phyloP scores from a whole-genome alignment of 1,284 basidiomycete genomes.

The Sporisorium graminicola region DNA sequence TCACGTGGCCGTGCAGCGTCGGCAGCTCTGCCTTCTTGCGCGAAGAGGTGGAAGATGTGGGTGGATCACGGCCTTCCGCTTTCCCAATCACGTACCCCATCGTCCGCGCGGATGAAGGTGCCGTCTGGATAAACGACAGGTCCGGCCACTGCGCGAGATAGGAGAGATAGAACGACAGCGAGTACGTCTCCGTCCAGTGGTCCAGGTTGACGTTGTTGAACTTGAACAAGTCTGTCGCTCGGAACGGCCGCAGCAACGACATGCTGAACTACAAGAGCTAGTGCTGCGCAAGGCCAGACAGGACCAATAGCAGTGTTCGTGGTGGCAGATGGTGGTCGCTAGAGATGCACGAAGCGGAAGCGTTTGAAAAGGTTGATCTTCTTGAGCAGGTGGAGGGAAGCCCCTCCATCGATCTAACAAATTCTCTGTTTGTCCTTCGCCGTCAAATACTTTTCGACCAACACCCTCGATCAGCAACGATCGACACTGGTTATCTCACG shows the following conservation, averaged over 20 bases:
- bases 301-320: neutral
- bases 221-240: conserved; percentile 86
- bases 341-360: neutral
- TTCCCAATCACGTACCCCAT: conserved; percentile 65
- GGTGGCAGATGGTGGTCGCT: neutral
- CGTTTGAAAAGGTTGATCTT: neutral
- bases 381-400: neutral
- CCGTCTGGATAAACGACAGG: conserved; percentile 82
- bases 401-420: neutral
- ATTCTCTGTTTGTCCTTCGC: too few relatives aligned
- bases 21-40: conserved; percentile 1
- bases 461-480: neutral
- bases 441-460: too few relatives aligned
- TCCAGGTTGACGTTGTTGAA: conserved; percentile 95
- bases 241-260: conserved; percentile 85
- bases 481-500: neutral
- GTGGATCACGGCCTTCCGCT: conserved; percentile 60
- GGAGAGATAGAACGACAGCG: conserved; percentile 84
- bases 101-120: conserved; percentile 71
- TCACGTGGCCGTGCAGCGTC: conserved; percentile 76
- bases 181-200: conserved; percentile 93
- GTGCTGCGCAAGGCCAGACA: too few relatives aligned
- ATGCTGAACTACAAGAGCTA: conserved; percentile 71
- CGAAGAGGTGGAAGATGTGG: conserved; percentile 6
- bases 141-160: conserved; percentile 92